phyloP scores from a whole-genome alignment of 176 grass and related monocot species.

The Thinopyrum elongatum region DNA sequence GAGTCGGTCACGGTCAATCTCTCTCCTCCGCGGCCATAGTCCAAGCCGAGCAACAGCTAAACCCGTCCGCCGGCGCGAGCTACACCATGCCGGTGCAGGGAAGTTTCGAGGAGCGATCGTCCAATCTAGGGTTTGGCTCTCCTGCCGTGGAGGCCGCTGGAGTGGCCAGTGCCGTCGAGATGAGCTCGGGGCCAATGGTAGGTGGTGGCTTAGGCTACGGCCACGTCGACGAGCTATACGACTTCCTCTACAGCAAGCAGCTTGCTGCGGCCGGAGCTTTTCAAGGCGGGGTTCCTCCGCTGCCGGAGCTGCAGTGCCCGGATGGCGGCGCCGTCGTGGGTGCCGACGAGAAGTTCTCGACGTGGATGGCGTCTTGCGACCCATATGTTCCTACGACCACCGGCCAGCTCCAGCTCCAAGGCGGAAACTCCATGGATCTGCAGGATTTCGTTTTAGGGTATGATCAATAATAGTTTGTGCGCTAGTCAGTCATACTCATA shows the following conservation, averaged over 20 bases:
- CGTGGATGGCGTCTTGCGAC: slow-evolving; percentile 45
- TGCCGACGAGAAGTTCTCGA: slow-evolving; percentile 49
- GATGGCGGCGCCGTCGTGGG: slow-evolving; percentile 28
- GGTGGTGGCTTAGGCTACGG: slow-evolving; percentile 20
- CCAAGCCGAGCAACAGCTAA: slow-evolving; percentile 19
- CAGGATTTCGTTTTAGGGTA: slow-evolving; percentile 58
- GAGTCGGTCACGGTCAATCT: slow-evolving; percentile 1
- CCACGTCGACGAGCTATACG: slow-evolving; percentile 46
- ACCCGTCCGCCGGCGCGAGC: neutral
- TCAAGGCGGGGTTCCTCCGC: slow-evolving; percentile 26
- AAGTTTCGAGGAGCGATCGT: slow-evolving; percentile 35
- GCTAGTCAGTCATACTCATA: neutral
- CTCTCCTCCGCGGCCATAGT: neutral
- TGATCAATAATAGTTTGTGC: slow-evolving; percentile 32
- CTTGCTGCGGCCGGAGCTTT: slow-evolving; percentile 2
- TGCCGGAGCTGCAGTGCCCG: slow-evolving; percentile 48
- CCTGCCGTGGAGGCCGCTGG: slow-evolving; percentile 22
- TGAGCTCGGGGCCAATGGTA: slow-evolving; percentile 10
- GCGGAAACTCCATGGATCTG: slow-evolving; percentile 33
- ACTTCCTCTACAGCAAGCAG: slow-evolving; percentile 48
- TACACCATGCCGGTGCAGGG: slow-evolving; percentile 40
- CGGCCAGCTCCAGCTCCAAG: slow-evolving; percentile 12
- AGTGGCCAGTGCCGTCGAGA: slow-evolving; percentile 11
- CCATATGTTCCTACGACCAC: slow-evolving; percentile 10
- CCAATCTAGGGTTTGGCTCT: slow-evolving; percentile 54